Evolutionary conservation across 345 rosid genomes (phyloP), one percentile per base, ranked within the genome.

Genomic region (Stellera chamaejasme): DNA sequence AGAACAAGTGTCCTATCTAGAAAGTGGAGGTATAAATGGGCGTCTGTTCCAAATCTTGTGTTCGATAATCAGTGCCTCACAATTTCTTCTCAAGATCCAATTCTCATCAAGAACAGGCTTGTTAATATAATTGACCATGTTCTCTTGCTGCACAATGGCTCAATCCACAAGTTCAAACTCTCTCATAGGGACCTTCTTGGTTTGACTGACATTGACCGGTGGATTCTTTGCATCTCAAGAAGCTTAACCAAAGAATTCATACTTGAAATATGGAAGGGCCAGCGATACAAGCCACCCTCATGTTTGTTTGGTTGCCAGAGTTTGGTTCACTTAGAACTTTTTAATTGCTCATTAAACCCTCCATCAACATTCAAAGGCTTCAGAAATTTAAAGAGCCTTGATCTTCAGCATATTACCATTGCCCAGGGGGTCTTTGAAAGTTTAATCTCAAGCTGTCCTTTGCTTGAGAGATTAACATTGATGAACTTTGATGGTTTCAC

Each of bases 241-340:
- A 63, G 73, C 54, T 59, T 74, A 42, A 55, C 75, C 69, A 77
- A 75, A 47, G 92, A 82, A 66, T 79, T 84, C 50, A 56, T 84
- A 60, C 80, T 84, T 60, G 92, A 82, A 69, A 79, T 82, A 60
- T 84, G 92, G 88, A 82, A 81, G 60, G 92, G 88, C 52, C 79
- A 74, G 55, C 74, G 82, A 2, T 79, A 84, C 71, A 81, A 76
- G 69, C 63, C 77, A 43, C 92, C 84, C 56, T 82, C 83, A 50
- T 60, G 76, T 67, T 65, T 84, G 44, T 84, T 77, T 70, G 60
- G 52, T 54, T 77, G 63, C 67, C 76, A 75, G 60, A 69, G 64
- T 58, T 62, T 84, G 73, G 55, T 60, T 56, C 85, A 84, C 55
- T 69, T 84, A 80, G 88, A 82, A 73, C 70, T 84, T 36, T 81